Evolutionary conservation across 768 basidiomycete species (phyloP).

Genomic region (Auricularia cornea): DNA sequence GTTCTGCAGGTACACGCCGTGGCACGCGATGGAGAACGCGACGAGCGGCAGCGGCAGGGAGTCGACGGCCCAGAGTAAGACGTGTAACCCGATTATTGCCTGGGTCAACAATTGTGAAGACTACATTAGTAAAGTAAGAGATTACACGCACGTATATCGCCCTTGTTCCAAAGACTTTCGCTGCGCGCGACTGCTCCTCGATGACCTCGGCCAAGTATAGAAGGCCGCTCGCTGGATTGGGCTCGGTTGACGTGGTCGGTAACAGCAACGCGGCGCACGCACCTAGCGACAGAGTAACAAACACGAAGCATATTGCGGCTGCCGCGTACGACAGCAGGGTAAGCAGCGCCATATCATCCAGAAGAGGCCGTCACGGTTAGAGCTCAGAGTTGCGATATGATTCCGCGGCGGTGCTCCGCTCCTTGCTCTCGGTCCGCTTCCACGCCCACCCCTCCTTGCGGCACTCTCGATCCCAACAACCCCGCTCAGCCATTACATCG

Average conservation of each 20-base stretch:
- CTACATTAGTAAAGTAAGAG: neutral
- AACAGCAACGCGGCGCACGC: constrained; percentile 17
- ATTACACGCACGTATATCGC: constrained; percentile 69
- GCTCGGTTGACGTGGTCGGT: constrained; percentile 7
- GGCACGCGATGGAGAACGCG: constrained; percentile 73
- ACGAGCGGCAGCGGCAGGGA: constrained; percentile 64
- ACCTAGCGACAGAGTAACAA: constrained; percentile 91
- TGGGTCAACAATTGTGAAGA: constrained; percentile 22
- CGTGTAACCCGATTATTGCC: constrained; percentile 73
- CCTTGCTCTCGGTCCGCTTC: no score
- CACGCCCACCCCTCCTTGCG: no score
- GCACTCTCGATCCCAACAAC: no score
- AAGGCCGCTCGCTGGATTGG: constrained; percentile 71
- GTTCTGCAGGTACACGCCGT: constrained; percentile 86
- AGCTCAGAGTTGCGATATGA: no score
- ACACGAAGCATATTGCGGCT: constrained; percentile 68
- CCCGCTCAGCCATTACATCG: no score
- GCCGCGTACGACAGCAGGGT: constrained; percentile 50
- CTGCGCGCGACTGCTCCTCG: constrained; percentile 79
- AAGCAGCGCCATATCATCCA: constrained; percentile 17
- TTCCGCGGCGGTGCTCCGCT: no score
- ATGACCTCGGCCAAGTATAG: constrained; percentile 92
- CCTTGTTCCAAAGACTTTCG: constrained; percentile 76
- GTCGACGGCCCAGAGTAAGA: constrained; percentile 71
- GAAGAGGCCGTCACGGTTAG: no score